Percentiles rank a stretch among this genome's conserved stretches.
phyloP scores from a whole-genome alignment of 495 filamentous ascomycete genomes.

The Hypomontagnella submonticulosa region DNA sequence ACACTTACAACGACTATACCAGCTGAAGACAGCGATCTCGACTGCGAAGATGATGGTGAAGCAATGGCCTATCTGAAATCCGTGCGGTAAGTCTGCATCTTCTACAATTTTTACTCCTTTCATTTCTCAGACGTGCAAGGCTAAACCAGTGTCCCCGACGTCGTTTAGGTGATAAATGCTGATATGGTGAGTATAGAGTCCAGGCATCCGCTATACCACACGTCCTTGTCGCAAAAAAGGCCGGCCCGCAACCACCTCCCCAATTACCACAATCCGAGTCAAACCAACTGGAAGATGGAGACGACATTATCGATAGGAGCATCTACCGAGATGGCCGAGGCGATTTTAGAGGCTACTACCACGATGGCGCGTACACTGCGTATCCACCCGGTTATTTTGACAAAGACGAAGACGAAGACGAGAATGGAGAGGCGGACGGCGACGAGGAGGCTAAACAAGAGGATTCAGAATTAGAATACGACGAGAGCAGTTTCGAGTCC shows the following conservation, averaged over 20 bases:
- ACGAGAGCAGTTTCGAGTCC: constrained; percentile 33
- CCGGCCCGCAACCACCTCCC: constrained; percentile 58
- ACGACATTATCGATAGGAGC: constrained; percentile 50
- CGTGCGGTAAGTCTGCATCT: constrained; percentile 73
- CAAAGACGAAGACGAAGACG: constrained; percentile 32
- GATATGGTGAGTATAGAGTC: constrained; percentile 67
- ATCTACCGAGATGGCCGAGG: constrained; percentile 57
- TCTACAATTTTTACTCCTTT: constrained; percentile 23
- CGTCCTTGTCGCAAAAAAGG: constrained; percentile 67
- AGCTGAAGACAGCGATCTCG: constrained; percentile 58
- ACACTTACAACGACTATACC: constrained; percentile 51
- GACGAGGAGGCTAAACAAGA: constrained; percentile 8
- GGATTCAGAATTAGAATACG: constrained; percentile 11
- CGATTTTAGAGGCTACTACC: constrained; percentile 69
- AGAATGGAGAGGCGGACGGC: constrained; percentile 20
- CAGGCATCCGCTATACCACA: constrained; percentile 77
- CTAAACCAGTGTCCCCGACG: constrained; percentile 32
- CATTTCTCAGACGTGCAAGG: constrained; percentile 29
- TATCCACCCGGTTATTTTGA: constrained; percentile 51
- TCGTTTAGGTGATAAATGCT: constrained; percentile 47
- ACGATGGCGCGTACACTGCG: constrained; percentile 77
- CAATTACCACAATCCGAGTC: constrained; percentile 39
- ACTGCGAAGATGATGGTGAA: constrained; percentile 67
- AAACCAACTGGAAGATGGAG: constrained; percentile 42
- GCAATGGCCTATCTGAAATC: constrained; percentile 80